phyloP scores from a whole-genome alignment of 2,329 filamentous ascomycete genomes.

The Fusarium mexicanum region DNA sequence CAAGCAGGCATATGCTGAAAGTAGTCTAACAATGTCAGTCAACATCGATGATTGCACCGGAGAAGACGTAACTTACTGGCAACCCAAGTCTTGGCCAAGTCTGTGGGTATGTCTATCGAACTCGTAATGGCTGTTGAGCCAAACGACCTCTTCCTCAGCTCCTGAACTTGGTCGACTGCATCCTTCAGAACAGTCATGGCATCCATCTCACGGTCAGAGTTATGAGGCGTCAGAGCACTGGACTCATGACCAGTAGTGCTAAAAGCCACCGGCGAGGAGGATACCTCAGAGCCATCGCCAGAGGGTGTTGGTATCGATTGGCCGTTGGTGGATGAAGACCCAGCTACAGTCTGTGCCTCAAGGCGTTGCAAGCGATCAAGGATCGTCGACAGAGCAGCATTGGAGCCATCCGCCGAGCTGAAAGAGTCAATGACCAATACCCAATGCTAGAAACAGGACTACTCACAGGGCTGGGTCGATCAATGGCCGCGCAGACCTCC shows the following conservation, averaged over 20 bases:
- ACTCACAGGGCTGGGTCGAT: constrained; percentile 32
- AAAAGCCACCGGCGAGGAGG: constrained; percentile 21
- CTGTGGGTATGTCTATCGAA: constrained; percentile 39
- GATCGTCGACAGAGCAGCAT: constrained; percentile 40
- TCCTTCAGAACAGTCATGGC: constrained; percentile 42
- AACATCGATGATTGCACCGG: too few relatives aligned
- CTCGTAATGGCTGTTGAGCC: constrained; percentile 37
- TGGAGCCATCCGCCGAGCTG: constrained; percentile 14
- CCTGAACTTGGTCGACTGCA: constrained; percentile 44
- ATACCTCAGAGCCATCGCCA: constrained; percentile 29
- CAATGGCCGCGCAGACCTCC: constrained; percentile 32
- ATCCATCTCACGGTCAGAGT: constrained; percentile 31
- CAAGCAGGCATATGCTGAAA: constrained; percentile 44
- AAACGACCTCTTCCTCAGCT: constrained; percentile 36
- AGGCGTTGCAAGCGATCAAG: constrained; percentile 45
- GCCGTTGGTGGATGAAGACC: background rate
- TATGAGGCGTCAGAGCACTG: constrained; percentile 2
- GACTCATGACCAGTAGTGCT: constrained; percentile 10
- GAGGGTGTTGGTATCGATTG: background rate
- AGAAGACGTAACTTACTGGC: constrained; percentile 29
- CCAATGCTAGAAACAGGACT: background rate
- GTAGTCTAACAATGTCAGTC: constrained; percentile 31
- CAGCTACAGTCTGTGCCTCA: constrained; percentile 33
- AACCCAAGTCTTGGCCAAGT: constrained; percentile 44
- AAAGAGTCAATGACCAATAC: constrained; percentile 12